Conservation (phyloP, 331 rosid genomes). For the Prunus yedoensis region DNA sequence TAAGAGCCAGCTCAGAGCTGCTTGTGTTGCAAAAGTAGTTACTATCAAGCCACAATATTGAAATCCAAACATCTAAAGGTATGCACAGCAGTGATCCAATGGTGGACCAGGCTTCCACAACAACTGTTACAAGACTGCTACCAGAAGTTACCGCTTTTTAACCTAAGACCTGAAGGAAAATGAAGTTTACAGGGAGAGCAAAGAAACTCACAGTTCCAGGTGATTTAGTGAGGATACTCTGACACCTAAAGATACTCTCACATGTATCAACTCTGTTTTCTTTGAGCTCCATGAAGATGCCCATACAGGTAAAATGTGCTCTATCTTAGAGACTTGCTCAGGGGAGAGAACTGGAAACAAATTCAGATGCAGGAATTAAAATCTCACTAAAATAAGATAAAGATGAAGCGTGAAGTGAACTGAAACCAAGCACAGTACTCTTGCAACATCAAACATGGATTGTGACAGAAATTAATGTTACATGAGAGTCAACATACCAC, state of each 20-base stretch:
- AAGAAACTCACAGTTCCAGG: constrained; percentile 62
- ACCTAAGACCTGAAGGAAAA: background rate
- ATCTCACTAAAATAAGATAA: constrained; percentile 15
- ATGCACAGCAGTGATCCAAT: constrained; percentile 13
- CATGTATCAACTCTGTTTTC: constrained; percentile 38
- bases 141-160: too few relatives aligned
- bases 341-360: constrained; percentile 83
- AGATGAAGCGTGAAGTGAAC: background rate
- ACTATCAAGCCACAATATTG: constrained; percentile 23
- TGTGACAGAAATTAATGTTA: background rate
- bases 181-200: background rate
- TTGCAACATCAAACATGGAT: background rate
- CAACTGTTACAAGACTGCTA: background rate
- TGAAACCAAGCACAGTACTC: background rate
- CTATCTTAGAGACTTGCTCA: constrained; percentile 74
- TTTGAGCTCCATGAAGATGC: constrained; percentile 52
- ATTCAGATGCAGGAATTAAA: constrained; percentile 45
- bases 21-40: background rate
- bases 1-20: constrained; percentile 18
- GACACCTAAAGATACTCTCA: constrained; percentile 53
- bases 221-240: constrained; percentile 70
- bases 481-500: background rate
- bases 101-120: constrained; percentile 3
- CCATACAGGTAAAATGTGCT: constrained; percentile 67
- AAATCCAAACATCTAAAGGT: constrained; percentile 15